Base-by-base conservation (phyloP, 768 basidiomycete genomes). In the Pisolithus orientalis region DNA sequence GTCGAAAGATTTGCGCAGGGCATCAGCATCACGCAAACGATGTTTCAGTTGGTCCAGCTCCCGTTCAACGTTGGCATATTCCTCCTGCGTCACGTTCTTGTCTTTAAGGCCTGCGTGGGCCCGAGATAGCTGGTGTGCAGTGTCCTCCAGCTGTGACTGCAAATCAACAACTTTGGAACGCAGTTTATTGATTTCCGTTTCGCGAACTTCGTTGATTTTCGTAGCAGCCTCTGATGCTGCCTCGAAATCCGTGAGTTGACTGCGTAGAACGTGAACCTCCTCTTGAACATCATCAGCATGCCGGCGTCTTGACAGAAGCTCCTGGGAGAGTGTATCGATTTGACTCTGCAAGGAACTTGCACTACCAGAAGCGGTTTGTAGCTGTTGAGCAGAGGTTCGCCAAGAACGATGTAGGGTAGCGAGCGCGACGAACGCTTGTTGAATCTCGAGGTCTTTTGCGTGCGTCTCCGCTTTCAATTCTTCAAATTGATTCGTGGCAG, bases 1-100 rank as follows among this genome's bases (percentile, higher is more conserved):
- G 8, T 64, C 59, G n/a, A 79, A 65, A 38, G 63, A 74, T 16
- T 60, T 57, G 47, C 70, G 71, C 24, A 80, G 52, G 21, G 68
- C 60, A 44, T 77, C 73, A 49, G 66, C 62, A 34, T 69, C 61
- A 48, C 63, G 46, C n/a, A 56, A 39, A 39, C 34, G 37, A 37
- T 47, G 49, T 6, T 50, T 44, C 21, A 56, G 47, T 44, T 50
- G 47, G 14, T 44, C 44, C 14, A 44, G 39, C 38, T 55, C 43
- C 27, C 38, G 24, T 39, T 37, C 34, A 32, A 50, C 24, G 39
- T 39, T 8, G 39, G 39, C 43, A 11, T 43, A 37, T 27, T 44
- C 51, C 11, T 53, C 25, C 21, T 51, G 51, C 13, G 40, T 39
- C 4, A 28, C 45, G 27, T 52, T 44, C 13, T 42, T 55, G 21